Evolutionary conservation across 2,329 filamentous ascomycete genomes (phyloP), one percentile per base, ranked within the genome.

Genomic region (Clonostachys chloroleuca): DNA sequence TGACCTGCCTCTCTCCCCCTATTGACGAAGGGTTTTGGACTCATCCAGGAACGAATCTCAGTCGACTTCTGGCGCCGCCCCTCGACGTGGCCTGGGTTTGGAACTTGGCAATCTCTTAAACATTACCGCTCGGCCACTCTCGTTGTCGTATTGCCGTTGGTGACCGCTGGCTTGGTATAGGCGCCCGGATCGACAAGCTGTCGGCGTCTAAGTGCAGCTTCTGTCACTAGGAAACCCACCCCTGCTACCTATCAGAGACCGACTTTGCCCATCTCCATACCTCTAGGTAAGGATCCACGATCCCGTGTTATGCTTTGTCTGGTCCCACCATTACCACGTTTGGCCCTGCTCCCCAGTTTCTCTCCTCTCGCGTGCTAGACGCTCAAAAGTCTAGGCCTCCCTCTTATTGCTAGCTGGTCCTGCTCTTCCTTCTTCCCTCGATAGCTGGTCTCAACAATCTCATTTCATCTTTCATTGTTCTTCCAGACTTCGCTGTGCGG

Each of bases 401-500:
- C 59, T 62, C 61, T 64, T 70, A 73, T 66, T 65, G 54, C 54
- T 59, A 59, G 59, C 54, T 54, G 59, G 59, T 54, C 54, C 56
- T 58, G 59, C 54, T 59, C 59, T 58, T 53, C 52, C 56, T 47
- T 64, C 61, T 72, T 65, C 59, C 66, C 63, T 61, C 71, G 69
- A 69, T 70, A 81, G 78, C 78, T 80, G 77, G 77, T 67, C 77
- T 81, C 53, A 56, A 57, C 63, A 53, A 55, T 63, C 58, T 58
- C 66, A 66, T 57, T 54, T 60, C 67, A 57, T 58, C 57, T 52
- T 50, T 54, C 16, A 17, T 37, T 44, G 16, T 44, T 49, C 49
- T 52, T 54, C 48, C 24, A 30, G 24, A 30, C 24, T 30, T 30
- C 24, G 24, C 24, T 30, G 24, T 30, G 24, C 24, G 24, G 24